Evolutionary conservation across 208 protist genomes (phyloP), one percentile per base, ranked within the genome.

Genomic region (Angomonas deanei): DNA sequence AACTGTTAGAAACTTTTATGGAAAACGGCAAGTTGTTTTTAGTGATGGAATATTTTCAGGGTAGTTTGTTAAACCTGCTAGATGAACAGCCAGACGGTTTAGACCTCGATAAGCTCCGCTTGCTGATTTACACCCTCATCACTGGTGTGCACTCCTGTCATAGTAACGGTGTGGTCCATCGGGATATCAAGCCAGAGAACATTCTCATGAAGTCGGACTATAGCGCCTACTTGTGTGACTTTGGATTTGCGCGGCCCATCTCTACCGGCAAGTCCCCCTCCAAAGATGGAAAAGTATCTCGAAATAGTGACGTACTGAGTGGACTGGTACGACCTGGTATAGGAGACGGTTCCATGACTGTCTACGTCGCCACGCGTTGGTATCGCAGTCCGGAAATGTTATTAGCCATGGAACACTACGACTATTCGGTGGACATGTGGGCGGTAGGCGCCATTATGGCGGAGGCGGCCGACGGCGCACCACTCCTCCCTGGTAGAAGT

Each of bases 311-410:
- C 0, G 39, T 38, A 13, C 23, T 31, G 33, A 15, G 28, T 23
- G 24, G 39, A 30, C 71, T 86, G 3, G 71, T 84, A 17, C 68
- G 82, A 63, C 87, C 27, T 3, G 53, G 61, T 0, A 48, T 72
- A 39, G 61, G 72, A 38, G 34, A 69, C 27, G 57, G 56, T 34
- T 53, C 61, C 48, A 89, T 95, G 77, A 97, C 93, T 4, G 85
- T 92, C 59, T 97, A 97, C 60, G 89, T 97, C 4, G 88, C 90
- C 0, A 97, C 94, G 15, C 84, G 92, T 23, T 97, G 90, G 90
- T 97, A 97, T 68, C 79, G 93, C 32, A 90, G 80, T 46, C 93
- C 93, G n/a, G 87, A 97, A 69, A 92, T 97, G 78, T 74, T 97
- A 26, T 70, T 97, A 19, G 92, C 84, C 3, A 79, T 85, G 64